Conservation (phyloP, 495 filamentous ascomycete genomes). For the Tuber umbilicatum region DNA sequence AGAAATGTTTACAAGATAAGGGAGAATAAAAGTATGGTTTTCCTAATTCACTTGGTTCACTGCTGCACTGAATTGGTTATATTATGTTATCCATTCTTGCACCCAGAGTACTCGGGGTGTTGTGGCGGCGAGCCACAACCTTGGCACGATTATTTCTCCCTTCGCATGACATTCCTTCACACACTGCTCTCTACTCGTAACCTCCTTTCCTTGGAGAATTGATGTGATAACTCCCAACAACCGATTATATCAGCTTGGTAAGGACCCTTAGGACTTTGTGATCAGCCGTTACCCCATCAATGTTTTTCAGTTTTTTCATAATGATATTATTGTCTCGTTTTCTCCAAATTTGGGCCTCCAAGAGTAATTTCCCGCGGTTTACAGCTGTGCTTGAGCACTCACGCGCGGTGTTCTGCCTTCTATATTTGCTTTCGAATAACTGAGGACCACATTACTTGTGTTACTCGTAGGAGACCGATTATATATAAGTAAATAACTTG, state of each 20-base stretch:
- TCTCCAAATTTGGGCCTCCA: not conserved
- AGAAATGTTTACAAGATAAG: no score
- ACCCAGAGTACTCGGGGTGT: no score
- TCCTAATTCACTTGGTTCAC: no score
- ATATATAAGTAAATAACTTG: not conserved
- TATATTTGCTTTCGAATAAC: not conserved
- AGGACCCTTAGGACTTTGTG: not conserved
- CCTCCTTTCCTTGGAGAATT: not conserved
- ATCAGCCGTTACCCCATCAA: not conserved
- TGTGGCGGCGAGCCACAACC: no score
- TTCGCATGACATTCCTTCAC: not conserved
- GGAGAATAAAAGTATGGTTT: no score
- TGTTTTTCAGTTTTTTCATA: not conserved
- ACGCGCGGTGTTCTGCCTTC: not conserved
- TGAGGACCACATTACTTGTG: not conserved
- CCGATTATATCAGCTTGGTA: not conserved
- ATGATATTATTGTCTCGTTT: no score
- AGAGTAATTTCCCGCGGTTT: not conserved
- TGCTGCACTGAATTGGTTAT: no score
- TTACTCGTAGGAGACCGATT: not conserved
- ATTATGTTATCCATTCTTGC: no score
- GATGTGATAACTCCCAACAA: not conserved
- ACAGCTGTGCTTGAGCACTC: not conserved
- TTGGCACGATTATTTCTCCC: not conserved
- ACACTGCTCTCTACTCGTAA: not conserved